These are phyloP conservation scores for Nyctanthes arbortristis DNA, from an alignment of 257 asterid genomes.

Conservation along the genomic window DNA sequence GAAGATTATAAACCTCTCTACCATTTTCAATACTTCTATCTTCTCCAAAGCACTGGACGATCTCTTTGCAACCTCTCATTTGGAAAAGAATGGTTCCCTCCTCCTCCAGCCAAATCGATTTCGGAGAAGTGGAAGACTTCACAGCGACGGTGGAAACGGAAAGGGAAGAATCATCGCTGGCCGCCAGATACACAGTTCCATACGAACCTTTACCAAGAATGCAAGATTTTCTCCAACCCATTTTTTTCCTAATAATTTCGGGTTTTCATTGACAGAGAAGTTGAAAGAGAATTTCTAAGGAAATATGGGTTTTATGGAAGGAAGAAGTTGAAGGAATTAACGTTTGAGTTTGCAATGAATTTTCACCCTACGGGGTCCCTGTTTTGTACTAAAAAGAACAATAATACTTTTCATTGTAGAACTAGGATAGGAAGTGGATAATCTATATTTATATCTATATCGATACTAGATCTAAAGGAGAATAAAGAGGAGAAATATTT, in stretches of 20 bases:
- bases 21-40: not conserved
- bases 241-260: not conserved
- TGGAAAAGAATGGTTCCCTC: not conserved
- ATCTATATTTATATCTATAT: no score
- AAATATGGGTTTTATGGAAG: no score
- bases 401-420: no score
- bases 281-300: not conserved
- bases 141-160: not conserved
- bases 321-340: no score
- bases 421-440: no score
- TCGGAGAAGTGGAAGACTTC: not conserved
- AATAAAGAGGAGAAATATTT: no score
- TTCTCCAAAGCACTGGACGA: constrained; percentile 5
- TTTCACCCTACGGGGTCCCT: no score
- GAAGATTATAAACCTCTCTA: not conserved
- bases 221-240: not conserved
- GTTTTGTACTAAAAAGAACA: no score
- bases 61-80: not conserved
- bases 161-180: no score
- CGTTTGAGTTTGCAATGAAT: no score
- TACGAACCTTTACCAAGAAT: not conserved
- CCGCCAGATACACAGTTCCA: not conserved
- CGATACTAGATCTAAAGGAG: no score
- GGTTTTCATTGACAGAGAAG: no score
- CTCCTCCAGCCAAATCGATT: not conserved